phyloP scores from a whole-genome alignment of 2,329 filamentous ascomycete species.

The Harringtonia aguacate region DNA sequence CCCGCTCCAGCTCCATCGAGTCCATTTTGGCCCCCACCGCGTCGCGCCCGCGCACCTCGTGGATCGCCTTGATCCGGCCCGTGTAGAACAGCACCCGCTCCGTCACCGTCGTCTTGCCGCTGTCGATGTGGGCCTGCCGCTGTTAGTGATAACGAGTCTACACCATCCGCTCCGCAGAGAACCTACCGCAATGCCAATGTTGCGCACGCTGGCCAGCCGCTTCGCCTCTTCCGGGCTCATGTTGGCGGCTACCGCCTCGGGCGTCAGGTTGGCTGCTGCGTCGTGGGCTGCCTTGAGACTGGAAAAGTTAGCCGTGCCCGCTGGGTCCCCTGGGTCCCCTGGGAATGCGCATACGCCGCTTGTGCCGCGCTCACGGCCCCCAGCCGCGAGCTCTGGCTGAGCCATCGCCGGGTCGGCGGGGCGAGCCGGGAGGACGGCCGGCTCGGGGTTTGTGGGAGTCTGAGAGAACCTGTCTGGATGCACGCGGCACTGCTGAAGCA shows the following conservation, averaged over 20 bases:
- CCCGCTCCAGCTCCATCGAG: conserved; percentile 96
- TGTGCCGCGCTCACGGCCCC: conserved; percentile 24
- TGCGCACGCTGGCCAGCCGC: conserved; percentile 72
- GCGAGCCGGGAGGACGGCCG: background rate
- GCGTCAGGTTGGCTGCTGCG: conserved; percentile 36
- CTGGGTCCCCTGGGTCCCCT: too few species aligned
- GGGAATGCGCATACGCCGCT: conserved; percentile 25
- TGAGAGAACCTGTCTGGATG: background rate
- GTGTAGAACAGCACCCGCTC: conserved; percentile 98
- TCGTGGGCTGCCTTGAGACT: conserved; percentile 44
- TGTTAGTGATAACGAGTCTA: background rate
- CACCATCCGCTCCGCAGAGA: conserved; percentile 4
- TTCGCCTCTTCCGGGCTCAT: conserved; percentile 70
- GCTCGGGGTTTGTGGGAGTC: background rate
- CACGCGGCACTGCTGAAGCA: too few species aligned
- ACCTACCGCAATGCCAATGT: conserved; percentile 89
- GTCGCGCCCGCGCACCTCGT: conserved; percentile 93
- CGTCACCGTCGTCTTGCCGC: conserved; percentile 92
- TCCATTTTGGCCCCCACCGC: conserved; percentile 98
- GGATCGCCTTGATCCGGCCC: conserved; percentile 90
- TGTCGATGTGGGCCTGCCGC: conserved; percentile 88
- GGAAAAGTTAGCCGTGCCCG: too few species aligned
- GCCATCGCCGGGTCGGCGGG: conserved; percentile 22
- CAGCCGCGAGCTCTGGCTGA: conserved; percentile 25
- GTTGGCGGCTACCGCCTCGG: conserved; percentile 60